Conservation (phyloP, 179 eudicot genomes). For the Nepenthes alata region DNA sequence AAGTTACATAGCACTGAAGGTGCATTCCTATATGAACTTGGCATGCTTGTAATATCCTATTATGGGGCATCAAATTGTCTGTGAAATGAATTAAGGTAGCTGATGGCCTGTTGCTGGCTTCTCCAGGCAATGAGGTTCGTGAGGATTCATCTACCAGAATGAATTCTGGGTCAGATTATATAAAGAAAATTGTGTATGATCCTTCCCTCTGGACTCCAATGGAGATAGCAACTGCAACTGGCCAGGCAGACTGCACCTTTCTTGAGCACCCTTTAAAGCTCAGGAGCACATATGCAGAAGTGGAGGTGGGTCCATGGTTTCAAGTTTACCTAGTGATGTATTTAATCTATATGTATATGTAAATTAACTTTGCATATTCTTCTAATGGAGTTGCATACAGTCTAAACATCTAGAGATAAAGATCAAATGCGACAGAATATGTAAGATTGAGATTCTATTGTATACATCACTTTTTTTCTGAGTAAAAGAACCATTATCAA, state of each 20-base stretch:
- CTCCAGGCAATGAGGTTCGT: slow-evolving; percentile 18
- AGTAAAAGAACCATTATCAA: too few relatives aligned
- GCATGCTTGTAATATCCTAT: slow-evolving; percentile 12
- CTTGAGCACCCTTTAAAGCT: slow-evolving; percentile 66
- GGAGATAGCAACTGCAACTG: slow-evolving; percentile 77
- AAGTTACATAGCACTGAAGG: slow-evolving; percentile 21
- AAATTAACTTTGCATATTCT: too few relatives aligned
- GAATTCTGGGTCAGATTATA: slow-evolving; percentile 18
- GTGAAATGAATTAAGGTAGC: neutral
- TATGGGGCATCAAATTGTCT: slow-evolving; percentile 4
- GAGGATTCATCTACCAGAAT: slow-evolving; percentile 14
- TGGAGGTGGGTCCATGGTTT: slow-evolving; percentile 44
- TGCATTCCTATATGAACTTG: slow-evolving; percentile 16
- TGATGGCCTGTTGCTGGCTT: slow-evolving; percentile 3
- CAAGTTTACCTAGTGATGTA: neutral
- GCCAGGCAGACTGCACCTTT: slow-evolving; percentile 35
- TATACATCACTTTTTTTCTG: too few relatives aligned
- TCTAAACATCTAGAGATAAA: too few relatives aligned
- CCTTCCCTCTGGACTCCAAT: slow-evolving; percentile 74
- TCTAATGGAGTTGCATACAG: too few relatives aligned
- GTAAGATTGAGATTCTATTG: too few relatives aligned
- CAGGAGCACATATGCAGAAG: slow-evolving; percentile 74
- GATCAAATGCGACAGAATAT: too few relatives aligned
- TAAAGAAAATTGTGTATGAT: slow-evolving; percentile 23
- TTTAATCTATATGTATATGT: neutral